Evolutionary conservation across 2,329 filamentous ascomycete genomes (phyloP), one percentile per base, ranked within the genome.

Genomic region (Colletotrichum euphorbiae): DNA sequence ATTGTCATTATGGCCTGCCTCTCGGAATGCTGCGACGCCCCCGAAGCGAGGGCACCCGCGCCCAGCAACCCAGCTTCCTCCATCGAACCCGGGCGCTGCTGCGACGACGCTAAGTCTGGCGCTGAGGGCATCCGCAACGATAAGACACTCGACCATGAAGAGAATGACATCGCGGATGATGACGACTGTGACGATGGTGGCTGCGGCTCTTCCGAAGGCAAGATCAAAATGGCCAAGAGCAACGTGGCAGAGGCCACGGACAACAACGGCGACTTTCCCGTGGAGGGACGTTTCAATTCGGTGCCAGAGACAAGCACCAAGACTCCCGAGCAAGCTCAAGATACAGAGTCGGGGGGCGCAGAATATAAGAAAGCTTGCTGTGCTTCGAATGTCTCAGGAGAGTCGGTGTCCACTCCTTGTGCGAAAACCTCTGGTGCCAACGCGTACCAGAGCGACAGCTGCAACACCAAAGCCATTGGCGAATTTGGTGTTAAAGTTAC

Each of bases 1-100:
- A 12, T 21, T 48, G 13, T 46, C 42, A 17, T 15, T 3, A 51
- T 61, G 46, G n/a, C 46, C n/a, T 52, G 58, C 21, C 21, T 12
- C 40, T 51, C 58, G 24, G 58, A 46, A 9, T 61, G 58, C 2
- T 61, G 58, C 28, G 46, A 36, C 9, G 19, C 45, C 8, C 36
- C 57, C 11, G 15, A 51, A 13, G 33, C 3, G 7, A 5, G 42
- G 19, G 13, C 31, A 31, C 12, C 43, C 4, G 6, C 56, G 5
- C 6, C 9, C 17, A 12, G 24, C 40, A n/a, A 15, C 8, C 40
- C 42, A 19, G 28, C 33, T 40, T 12, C 43, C 31, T 48, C 31
- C 17, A 28, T n/a, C 50, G 31, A 12, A 19, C n/a, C 11, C 12
- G 45, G 11, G 9, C 3, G 19, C 45, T 21, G 45, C 17, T 7